Conservation (phyloP, 768 basidiomycete species). For the Hericium rajendrae region DNA sequence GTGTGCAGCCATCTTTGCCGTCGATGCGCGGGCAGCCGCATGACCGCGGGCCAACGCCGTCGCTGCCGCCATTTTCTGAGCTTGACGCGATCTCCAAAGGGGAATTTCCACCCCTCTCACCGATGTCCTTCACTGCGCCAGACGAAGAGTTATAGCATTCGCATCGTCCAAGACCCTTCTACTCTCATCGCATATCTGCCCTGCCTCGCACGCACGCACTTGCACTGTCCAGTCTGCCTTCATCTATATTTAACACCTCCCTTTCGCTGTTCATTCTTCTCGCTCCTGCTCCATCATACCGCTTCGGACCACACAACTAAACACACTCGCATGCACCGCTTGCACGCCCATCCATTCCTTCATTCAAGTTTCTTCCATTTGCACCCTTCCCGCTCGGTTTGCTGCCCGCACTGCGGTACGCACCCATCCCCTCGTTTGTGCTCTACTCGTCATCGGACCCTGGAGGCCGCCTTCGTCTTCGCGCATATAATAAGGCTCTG, state of each 20-base stretch:
- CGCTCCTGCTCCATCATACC: slow-evolving; percentile 12
- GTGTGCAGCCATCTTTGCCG: slow-evolving; percentile 44
- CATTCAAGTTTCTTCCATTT: slow-evolving; percentile 3
- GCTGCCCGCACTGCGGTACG: slow-evolving; percentile 10
- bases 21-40: slow-evolving; percentile 21
- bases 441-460: background rate
- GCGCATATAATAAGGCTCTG: background rate
- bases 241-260: slow-evolving; percentile 10
- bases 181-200: background rate
- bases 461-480: background rate
- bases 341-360: slow-evolving; percentile 6
- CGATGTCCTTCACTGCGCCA: slow-evolving; percentile 59
- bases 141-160: slow-evolving; percentile 24
- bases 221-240: slow-evolving; percentile 12
- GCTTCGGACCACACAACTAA: slow-evolving; percentile 6
- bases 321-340: slow-evolving; percentile 7
- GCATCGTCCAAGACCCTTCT: slow-evolving; percentile 1
- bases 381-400: slow-evolving; percentile 7
- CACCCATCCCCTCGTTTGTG: background rate
- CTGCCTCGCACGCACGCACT: slow-evolving; percentile 1
- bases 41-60: slow-evolving; percentile 28
- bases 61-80: slow-evolving; percentile 71
- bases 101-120: slow-evolving; percentile 62
- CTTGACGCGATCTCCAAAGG: slow-evolving; percentile 69
- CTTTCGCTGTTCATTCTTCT: background rate